Evolutionary conservation across 1,284 basidiomycete species (phyloP).

Genomic region (Microbotryum violaceum): DNA sequence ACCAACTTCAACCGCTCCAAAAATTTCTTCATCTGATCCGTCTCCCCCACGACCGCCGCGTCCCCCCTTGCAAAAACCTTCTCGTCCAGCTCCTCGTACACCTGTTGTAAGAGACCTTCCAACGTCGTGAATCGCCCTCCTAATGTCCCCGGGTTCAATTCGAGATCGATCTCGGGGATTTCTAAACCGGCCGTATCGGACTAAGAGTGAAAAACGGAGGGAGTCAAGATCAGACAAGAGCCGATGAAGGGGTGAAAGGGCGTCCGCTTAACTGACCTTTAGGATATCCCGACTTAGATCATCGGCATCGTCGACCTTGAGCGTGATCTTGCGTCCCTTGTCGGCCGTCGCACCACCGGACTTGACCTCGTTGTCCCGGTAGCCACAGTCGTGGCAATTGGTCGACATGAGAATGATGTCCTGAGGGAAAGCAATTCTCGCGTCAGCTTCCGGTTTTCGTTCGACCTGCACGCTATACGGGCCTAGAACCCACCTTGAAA

Average conservation of each 20-base stretch:
- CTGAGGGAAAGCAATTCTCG: conserved; percentile 42
- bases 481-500: conserved; percentile 64
- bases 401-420: conserved; percentile 98
- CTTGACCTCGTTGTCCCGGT: conserved; percentile 97
- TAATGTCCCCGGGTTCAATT: conserved; percentile 84
- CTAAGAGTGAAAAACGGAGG: conserved; percentile 43
- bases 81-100: conserved; percentile 88
- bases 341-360: conserved; percentile 80
- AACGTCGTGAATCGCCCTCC: conserved; percentile 98
- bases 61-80: conserved; percentile 82
- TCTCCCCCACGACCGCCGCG: conserved; percentile 48
- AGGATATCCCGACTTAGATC: conserved; percentile 91
- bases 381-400: conserved; percentile 89
- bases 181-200: conserved; percentile 83
- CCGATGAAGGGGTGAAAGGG: neutral
- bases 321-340: conserved; percentile 74
- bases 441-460: neutral
- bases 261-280: conserved; percentile 52
- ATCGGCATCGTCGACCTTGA: conserved; percentile 87
- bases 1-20: conserved; percentile 70
- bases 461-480: neutral
- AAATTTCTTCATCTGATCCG: conserved; percentile 63
- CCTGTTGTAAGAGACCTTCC: conserved; percentile 87
- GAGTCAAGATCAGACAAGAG: neutral
- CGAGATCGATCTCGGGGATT: conserved; percentile 93